Evolutionary conservation across 2,329 filamentous ascomycete species (phyloP).

Genomic region (Exophiala viscosa): DNA sequence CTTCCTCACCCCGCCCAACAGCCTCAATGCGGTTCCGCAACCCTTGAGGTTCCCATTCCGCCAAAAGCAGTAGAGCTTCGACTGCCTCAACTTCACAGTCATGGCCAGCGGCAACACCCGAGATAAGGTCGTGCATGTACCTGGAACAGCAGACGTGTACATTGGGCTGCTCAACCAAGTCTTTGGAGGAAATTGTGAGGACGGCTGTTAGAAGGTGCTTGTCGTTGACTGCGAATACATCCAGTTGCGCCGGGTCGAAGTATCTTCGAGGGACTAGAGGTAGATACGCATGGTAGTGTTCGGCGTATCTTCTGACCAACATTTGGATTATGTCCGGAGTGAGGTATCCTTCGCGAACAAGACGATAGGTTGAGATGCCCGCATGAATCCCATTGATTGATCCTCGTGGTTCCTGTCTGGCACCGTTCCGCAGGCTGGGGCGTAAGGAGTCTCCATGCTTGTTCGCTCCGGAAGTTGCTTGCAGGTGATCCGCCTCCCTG

Average conservation of each 20-base stretch:
- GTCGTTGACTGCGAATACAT: conserved; percentile 57
- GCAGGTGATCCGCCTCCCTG: conserved; percentile 29
- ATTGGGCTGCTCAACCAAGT: conserved; percentile 60
- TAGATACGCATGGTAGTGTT: conserved; percentile 67
- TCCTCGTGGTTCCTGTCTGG: conserved; percentile 14
- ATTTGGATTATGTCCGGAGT: conserved; percentile 51
- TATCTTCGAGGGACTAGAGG: conserved; percentile 62
- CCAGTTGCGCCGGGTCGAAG: conserved; percentile 53
- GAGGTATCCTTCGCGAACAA: conserved; percentile 44
- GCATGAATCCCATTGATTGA: conserved; percentile 31
- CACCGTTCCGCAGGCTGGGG: conserved; percentile 26
- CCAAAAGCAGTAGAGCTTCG: conserved; percentile 65
- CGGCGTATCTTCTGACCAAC: conserved; percentile 57
- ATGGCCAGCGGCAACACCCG: conserved; percentile 62
- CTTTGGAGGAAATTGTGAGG: conserved; percentile 67
- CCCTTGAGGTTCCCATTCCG: conserved; percentile 69
- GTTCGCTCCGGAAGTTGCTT: conserved; percentile 23
- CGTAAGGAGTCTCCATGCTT: conserved; percentile 26
- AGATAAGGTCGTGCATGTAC: conserved; percentile 67
- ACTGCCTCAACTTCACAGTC: conserved; percentile 68
- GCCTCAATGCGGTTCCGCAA: conserved; percentile 57
- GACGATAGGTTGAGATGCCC: conserved; percentile 41
- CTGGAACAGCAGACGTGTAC: conserved; percentile 64
- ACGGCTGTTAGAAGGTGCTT: conserved; percentile 67
- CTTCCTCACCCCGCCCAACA: conserved; percentile 68